phyloP scores from a whole-genome alignment of 495 filamentous ascomycete species.

The Penicillium bovifimosum region DNA sequence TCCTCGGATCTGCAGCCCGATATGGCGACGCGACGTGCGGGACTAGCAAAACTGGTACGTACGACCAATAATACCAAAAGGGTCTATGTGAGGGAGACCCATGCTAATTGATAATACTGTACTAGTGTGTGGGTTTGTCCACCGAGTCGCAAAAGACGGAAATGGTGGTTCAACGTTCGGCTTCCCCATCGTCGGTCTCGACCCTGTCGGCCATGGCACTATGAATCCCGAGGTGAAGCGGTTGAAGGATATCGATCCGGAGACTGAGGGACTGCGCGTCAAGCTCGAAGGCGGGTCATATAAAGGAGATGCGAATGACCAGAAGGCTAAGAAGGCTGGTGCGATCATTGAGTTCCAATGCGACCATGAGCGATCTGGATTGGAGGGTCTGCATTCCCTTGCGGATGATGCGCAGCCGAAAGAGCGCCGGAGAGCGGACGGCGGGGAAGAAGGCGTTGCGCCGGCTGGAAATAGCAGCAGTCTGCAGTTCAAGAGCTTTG shows the following conservation, averaged over 20 bases:
- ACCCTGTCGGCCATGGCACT: slow-evolving; percentile 50
- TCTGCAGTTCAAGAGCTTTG: slow-evolving; percentile 68
- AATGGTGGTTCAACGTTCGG: slow-evolving; percentile 32
- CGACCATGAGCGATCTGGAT: slow-evolving; percentile 59
- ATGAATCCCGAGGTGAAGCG: slow-evolving; percentile 56
- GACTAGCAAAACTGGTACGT: slow-evolving; percentile 46
- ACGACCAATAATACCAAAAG: neutral
- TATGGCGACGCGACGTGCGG: slow-evolving; percentile 59
- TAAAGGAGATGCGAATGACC: slow-evolving; percentile 33
- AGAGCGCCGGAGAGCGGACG: slow-evolving; percentile 19
- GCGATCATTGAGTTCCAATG: slow-evolving; percentile 84
- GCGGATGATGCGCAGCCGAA: slow-evolving; percentile 31
- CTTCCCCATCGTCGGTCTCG: slow-evolving; percentile 68
- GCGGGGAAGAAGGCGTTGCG: slow-evolving; percentile 21
- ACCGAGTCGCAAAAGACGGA: slow-evolving; percentile 40
- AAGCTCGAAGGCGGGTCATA: slow-evolving; percentile 65
- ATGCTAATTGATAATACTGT: slow-evolving; percentile 1
- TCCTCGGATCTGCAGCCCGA: slow-evolving; percentile 51
- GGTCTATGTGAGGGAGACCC: neutral
- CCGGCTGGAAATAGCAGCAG: slow-evolving; percentile 41
- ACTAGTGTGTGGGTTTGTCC: slow-evolving; percentile 73
- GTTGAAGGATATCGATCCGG: slow-evolving; percentile 56
- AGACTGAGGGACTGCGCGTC: slow-evolving; percentile 63
- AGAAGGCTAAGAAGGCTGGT: slow-evolving; percentile 50
- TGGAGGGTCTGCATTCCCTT: slow-evolving; percentile 54